Percentiles rank a stretch among this genome's conserved stretches.
Evolutionary conservation across 208 protist species (phyloP).

Genomic region (Kentomonas sorsogonicus): DNA sequence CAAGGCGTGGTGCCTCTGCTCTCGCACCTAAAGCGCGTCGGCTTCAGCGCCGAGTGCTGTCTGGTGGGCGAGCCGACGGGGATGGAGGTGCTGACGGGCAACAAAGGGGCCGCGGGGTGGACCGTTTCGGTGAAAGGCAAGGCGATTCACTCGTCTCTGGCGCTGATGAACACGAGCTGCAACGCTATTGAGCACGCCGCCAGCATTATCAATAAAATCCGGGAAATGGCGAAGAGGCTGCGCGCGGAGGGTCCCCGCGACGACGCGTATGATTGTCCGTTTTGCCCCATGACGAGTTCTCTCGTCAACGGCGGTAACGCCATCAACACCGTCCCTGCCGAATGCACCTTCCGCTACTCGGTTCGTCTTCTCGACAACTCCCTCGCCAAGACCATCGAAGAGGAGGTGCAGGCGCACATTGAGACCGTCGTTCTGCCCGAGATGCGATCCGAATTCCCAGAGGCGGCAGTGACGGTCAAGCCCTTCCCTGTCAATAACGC

Average conservation of each 20-base stretch:
- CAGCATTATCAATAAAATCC: constrained; percentile 37
- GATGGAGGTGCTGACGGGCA: constrained; percentile 24
- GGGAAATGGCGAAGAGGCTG: constrained; percentile 23
- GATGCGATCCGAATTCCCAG: constrained; percentile 37
- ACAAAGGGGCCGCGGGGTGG: constrained; percentile 24
- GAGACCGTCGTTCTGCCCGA: constrained; percentile 21
- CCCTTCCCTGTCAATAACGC: constrained; percentile 10
- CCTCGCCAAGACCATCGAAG: constrained; percentile 20
- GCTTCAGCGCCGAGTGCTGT: constrained; percentile 37
- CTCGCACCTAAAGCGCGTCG: constrained; percentile 14
- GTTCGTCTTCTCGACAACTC: constrained; percentile 27
- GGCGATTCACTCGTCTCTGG: constrained; percentile 42
- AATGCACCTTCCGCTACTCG: constrained; percentile 36
- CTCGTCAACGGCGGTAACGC: constrained; percentile 38
- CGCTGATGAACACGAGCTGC: constrained; percentile 35
- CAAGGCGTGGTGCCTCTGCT: constrained; percentile 47
- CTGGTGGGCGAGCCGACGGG: constrained; percentile 35
- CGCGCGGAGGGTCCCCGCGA: constrained; percentile 16
- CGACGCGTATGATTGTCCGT: constrained; percentile 21
- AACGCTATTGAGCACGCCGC: constrained; percentile 34
- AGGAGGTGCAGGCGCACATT: constrained; percentile 27
- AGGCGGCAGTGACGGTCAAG: constrained; percentile 21
- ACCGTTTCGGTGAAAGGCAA: constrained; percentile 31
- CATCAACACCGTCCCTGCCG: constrained; percentile 52
- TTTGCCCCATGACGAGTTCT: constrained; percentile 22